These are phyloP conservation scores for Fonsecaea pugnacius DNA, from an alignment of 2,329 filamentous ascomycete genomes.

Conservation along the genomic window DNA sequence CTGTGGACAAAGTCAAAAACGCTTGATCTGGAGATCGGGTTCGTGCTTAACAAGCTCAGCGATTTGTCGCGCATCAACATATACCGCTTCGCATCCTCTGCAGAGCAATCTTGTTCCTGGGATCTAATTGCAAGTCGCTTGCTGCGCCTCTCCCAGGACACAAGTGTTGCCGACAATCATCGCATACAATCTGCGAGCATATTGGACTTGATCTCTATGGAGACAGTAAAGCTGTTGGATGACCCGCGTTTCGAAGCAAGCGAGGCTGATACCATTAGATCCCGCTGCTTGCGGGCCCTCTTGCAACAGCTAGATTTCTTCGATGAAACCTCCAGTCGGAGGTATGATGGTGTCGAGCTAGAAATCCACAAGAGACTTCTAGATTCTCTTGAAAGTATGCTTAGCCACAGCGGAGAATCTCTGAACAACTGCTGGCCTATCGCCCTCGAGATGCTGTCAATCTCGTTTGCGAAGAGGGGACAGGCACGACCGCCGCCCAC, in stretches of 20 bases:
- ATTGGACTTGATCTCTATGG: constrained; percentile 52
- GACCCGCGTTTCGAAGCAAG: constrained; percentile 39
- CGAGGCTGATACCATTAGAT: constrained; percentile 29
- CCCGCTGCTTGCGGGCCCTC: constrained; percentile 30
- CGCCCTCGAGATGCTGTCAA: constrained; percentile 86
- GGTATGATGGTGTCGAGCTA: constrained; percentile 20
- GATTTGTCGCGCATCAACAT: constrained; percentile 76
- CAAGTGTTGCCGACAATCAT: constrained; percentile 45
- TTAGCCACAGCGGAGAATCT: constrained; percentile 85
- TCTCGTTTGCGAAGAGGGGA: constrained; percentile 57
- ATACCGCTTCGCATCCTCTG: constrained; percentile 70
- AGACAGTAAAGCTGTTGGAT: constrained; percentile 49
- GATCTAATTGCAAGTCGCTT: constrained; percentile 63
- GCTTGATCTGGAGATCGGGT: constrained; percentile 51
- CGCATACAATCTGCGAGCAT: constrained; percentile 64
- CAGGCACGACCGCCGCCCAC: constrained; percentile 3
- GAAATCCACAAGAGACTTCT: constrained; percentile 75
- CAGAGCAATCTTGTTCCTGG: constrained; percentile 77
- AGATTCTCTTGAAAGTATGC: constrained; percentile 76
- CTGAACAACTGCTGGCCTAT: constrained; percentile 71
- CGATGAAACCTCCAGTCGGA: constrained; percentile 6
- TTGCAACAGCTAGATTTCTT: constrained; percentile 29
- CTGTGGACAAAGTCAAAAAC: constrained; percentile 47
- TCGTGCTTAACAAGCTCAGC: constrained; percentile 72
- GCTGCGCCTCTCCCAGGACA: constrained; percentile 51